phyloP scores from a whole-genome alignment of 1,284 basidiomycete genomes.

The Puccinia polysora region DNA sequence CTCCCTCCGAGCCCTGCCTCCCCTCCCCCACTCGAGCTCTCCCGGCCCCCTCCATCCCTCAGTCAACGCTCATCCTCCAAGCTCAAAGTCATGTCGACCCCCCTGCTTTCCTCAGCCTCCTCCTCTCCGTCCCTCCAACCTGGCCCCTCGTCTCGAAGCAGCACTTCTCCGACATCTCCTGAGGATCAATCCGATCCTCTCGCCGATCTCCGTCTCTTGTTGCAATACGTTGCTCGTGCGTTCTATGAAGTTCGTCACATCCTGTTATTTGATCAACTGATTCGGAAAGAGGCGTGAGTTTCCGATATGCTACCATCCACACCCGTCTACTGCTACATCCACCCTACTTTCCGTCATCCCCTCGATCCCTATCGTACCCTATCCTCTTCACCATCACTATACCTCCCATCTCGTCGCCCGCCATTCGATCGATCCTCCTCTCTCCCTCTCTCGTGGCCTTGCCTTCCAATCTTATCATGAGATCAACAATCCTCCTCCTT shows the following conservation, averaged over 20 bases:
- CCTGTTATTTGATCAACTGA: slow-evolving; percentile 86
- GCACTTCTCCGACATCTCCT: slow-evolving; percentile 7
- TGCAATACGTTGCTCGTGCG: slow-evolving; percentile 83
- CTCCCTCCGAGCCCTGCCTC: neutral
- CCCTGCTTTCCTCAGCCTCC: slow-evolving; percentile 21
- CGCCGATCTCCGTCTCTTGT: slow-evolving; percentile 55
- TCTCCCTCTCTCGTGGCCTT: neutral
- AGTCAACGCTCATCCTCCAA: neutral
- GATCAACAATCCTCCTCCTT: neutral
- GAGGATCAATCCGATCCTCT: slow-evolving; percentile 33
- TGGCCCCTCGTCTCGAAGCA: slow-evolving; percentile 14
- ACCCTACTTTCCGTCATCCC: neutral
- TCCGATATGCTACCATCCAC: neutral
- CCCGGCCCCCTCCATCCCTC: neutral
- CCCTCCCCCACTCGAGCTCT: neutral
- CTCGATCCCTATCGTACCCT: neutral
- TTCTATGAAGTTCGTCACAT: slow-evolving; percentile 92
- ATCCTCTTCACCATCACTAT: neutral
- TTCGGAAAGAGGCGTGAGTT: slow-evolving; percentile 56
- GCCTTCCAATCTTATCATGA: neutral
- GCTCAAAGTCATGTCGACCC: neutral
- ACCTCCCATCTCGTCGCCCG: no score
- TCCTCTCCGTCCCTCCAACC: slow-evolving; percentile 32
- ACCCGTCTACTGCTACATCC: neutral
- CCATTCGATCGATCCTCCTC: no score